phyloP scores from a whole-genome alignment of 306 rosid genomes.

The Cucumis cinereus region DNA sequence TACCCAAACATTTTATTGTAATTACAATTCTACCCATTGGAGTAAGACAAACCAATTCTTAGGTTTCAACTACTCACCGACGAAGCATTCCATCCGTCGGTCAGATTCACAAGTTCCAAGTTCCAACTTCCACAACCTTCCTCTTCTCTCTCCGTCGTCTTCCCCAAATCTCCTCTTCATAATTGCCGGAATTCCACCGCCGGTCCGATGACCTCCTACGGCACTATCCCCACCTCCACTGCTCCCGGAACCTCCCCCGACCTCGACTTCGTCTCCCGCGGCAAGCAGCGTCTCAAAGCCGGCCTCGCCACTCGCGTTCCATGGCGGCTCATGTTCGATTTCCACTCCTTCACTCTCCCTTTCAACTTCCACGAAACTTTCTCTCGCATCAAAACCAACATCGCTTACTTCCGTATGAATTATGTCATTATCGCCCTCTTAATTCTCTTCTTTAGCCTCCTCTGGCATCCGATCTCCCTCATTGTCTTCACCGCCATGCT shows the following conservation, averaged over 20 bases:
- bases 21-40: not conserved
- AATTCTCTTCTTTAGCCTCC: slow-evolving; percentile 53
- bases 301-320: slow-evolving; percentile 71
- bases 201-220: slow-evolving; percentile 52
- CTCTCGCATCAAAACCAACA: slow-evolving; percentile 26
- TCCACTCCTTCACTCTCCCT: slow-evolving; percentile 32
- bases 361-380: slow-evolving; percentile 16
- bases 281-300: slow-evolving; percentile 46
- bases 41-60: not conserved
- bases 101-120: not conserved
- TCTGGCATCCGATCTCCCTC: slow-evolving; percentile 81
- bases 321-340: slow-evolving; percentile 60
- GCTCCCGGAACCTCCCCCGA: slow-evolving; percentile 16
- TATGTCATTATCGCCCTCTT: slow-evolving; percentile 42
- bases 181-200: not conserved
- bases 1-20: not conserved
- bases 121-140: not conserved
- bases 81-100: not conserved
- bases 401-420: slow-evolving; percentile 60
- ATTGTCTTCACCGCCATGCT: slow-evolving; percentile 49
- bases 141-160: not conserved
- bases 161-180: not conserved
- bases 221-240: slow-evolving; percentile 64
- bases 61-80: slow-evolving; percentile 5
- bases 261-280: slow-evolving; percentile 53